Conservation (phyloP, 257 asterid species). For the Scutellaria baicalensis region DNA sequence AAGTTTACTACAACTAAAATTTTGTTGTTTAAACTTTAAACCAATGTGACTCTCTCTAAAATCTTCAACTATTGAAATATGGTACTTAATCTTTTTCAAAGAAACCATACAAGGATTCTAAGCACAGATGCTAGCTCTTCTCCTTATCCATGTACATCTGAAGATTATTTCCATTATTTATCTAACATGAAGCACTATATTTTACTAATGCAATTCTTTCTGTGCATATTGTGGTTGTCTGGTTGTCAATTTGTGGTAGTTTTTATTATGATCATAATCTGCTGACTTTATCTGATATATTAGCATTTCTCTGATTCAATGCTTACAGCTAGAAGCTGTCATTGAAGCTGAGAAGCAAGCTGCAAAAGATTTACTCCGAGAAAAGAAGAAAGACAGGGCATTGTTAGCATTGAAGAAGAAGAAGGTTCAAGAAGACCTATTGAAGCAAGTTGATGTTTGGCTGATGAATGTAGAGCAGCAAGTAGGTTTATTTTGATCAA, state of each 20-base stretch:
- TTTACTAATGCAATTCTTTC: not conserved
- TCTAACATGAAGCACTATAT: not conserved
- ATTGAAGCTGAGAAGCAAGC: constrained; percentile 94
- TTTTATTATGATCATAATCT: not conserved
- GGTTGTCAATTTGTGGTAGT: not conserved
- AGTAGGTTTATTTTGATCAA: constrained; percentile 37
- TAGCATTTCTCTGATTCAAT: constrained; percentile 7
- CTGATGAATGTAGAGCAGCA: constrained; percentile 92
- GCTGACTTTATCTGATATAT: not conserved
- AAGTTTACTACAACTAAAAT: not conserved
- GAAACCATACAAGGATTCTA: not conserved
- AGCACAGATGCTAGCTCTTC: not conserved
- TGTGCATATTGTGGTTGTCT: not conserved
- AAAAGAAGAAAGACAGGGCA: constrained; percentile 89
- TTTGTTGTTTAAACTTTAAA: not conserved
- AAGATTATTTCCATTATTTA: not conserved
- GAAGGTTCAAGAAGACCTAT: constrained; percentile 73
- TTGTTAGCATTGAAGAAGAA: constrained; percentile 75
- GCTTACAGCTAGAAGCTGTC: constrained; percentile 64
- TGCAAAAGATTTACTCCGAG: constrained; percentile 77
- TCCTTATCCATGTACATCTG: not conserved
- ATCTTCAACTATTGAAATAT: not conserved
- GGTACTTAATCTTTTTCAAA: not conserved
- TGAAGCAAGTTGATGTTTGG: constrained; percentile 90
- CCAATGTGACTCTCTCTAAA: not conserved